A percentile compares a stretch with the other conserved stretches of the same genome.
Conservation (phyloP, 2,329 filamentous ascomycete genomes). For the Trichoderma harzianum region DNA sequence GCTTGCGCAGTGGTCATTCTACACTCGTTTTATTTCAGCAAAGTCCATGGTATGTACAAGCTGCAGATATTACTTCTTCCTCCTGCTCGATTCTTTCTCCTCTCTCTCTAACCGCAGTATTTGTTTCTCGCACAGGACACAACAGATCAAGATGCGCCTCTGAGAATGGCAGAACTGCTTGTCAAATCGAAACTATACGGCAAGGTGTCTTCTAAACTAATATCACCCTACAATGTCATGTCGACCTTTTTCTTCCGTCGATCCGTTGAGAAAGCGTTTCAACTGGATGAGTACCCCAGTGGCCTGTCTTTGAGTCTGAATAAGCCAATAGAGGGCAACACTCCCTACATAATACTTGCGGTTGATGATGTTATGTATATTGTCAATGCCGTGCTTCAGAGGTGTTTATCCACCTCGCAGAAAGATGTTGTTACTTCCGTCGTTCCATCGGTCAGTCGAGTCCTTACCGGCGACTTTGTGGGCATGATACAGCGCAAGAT, state of each 20-base stretch:
- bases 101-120: not conserved
- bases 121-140: slow-evolving; percentile 42
- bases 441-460: slow-evolving; percentile 71
- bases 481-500: slow-evolving; percentile 98
- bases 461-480: slow-evolving; percentile 86
- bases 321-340: slow-evolving; percentile 68
- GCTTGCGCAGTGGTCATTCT: slow-evolving; percentile 90
- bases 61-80: not conserved
- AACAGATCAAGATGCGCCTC: slow-evolving; percentile 50
- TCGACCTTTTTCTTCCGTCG: slow-evolving; percentile 95
- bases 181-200: slow-evolving; percentile 73
- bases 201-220: slow-evolving; percentile 73
- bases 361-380: slow-evolving; percentile 99
- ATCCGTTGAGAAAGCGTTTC: slow-evolving; percentile 96
- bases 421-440: slow-evolving; percentile 73
- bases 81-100: not conserved
- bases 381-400: slow-evolving; percentile 84
- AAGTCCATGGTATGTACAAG: slow-evolving; percentile 70
- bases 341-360: slow-evolving; percentile 89
- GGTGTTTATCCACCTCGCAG: slow-evolving; percentile 83
- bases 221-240: slow-evolving; percentile 83
- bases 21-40: slow-evolving; percentile 80
- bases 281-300: slow-evolving; percentile 82
- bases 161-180: slow-evolving; percentile 71
- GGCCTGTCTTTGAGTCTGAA: slow-evolving; percentile 75